These are phyloP conservation scores for Penicillium verhagenii DNA, from an alignment of 495 filamentous ascomycete genomes.

Conservation along the genomic window DNA sequence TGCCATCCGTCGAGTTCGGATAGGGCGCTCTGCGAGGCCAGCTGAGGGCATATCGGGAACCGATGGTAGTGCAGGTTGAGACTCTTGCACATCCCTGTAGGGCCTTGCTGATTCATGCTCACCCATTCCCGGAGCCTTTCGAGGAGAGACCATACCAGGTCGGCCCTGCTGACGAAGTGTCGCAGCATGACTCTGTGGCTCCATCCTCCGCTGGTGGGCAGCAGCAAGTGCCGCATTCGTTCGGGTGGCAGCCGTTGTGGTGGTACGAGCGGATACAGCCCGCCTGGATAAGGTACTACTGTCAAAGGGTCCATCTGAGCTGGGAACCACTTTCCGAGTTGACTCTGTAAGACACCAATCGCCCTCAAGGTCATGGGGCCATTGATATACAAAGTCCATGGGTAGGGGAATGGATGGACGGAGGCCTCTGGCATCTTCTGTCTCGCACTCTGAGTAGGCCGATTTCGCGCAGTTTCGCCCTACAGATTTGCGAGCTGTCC, in stretches of 20 bases:
- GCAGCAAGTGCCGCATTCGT: slow-evolving; percentile 45
- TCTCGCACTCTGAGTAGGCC: slow-evolving; percentile 66
- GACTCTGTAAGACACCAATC: slow-evolving; percentile 44
- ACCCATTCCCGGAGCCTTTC: slow-evolving; percentile 32
- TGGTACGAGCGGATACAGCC: slow-evolving; percentile 27
- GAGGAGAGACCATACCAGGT: slow-evolving; percentile 27
- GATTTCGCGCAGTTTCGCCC: slow-evolving; percentile 49
- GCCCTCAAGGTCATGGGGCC: slow-evolving; percentile 37
- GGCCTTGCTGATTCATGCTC: slow-evolving; percentile 22
- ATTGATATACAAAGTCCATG: slow-evolving; percentile 64
- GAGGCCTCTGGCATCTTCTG: slow-evolving; percentile 67
- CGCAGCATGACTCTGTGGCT: slow-evolving; percentile 47
- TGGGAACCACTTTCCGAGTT: slow-evolving; percentile 23
- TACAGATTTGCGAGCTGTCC: slow-evolving; percentile 39
- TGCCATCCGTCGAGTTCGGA: slow-evolving; percentile 38
- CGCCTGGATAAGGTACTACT: slow-evolving; percentile 34
- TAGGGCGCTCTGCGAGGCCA: slow-evolving; percentile 44
- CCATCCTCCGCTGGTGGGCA: slow-evolving; percentile 42
- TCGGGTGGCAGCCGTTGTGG: slow-evolving; percentile 28
- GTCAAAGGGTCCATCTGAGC: slow-evolving; percentile 30
- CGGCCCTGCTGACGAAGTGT: slow-evolving; percentile 47
- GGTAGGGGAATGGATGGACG: slow-evolving; percentile 69
- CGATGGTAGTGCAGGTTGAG: slow-evolving; percentile 7
- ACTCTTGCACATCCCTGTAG: slow-evolving; percentile 21
- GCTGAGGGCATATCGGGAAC: slow-evolving; percentile 16